Base-by-base conservation (phyloP, 108 stramenopile species). In the Seminavis robusta region DNA sequence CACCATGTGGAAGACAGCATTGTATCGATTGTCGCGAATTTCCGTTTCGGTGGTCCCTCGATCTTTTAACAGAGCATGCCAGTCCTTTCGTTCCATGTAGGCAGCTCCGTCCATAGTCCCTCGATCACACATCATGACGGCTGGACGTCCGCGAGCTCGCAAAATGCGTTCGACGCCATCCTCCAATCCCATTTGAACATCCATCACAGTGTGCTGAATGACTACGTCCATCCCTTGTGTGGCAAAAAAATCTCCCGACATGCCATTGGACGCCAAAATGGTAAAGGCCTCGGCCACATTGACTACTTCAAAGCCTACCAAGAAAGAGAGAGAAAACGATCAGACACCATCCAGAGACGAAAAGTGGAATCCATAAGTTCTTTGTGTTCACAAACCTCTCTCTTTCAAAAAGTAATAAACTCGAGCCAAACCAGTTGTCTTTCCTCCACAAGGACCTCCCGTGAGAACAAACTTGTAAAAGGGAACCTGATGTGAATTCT, bases 361-460 rank as follows among this genome's bases (percentile, higher is more conserved):
- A n/a, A n/a, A n/a, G n/a, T n/a, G n/a, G n/a, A n/a, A n/a, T n/a
- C n/a, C n/a, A n/a, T n/a, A n/a, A n/a, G n/a, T n/a, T n/a, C n/a
- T n/a, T n/a, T n/a, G n/a, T n/a, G n/a, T n/a, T n/a, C n/a, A n/a
- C n/a, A n/a, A n/a, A n/a, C 95, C 95, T 30, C 85, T 63, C 49
- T 84, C 88, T 32, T 78, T 66, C 38, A 94, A 65, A 56, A 55
- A 80, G n/a, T 44, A 56, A n/a, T 71, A 72, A 11, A 95, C 30
- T 8, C 83, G 61, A 4, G 84, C 86, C 52, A 96, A 56, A 5
- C 92, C 88, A 13, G 95, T 98, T 0, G 97, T 96, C 61, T 98
- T 96, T 1, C 97, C 97, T 27, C 92, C 95, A 57, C 97, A 98
- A n/a, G 97, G 97, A 9, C 97, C 97, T 7, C 97, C 97, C 15